Evolutionary conservation across 768 basidiomycete genomes (phyloP).

Genomic region (Pholiota conissans): DNA sequence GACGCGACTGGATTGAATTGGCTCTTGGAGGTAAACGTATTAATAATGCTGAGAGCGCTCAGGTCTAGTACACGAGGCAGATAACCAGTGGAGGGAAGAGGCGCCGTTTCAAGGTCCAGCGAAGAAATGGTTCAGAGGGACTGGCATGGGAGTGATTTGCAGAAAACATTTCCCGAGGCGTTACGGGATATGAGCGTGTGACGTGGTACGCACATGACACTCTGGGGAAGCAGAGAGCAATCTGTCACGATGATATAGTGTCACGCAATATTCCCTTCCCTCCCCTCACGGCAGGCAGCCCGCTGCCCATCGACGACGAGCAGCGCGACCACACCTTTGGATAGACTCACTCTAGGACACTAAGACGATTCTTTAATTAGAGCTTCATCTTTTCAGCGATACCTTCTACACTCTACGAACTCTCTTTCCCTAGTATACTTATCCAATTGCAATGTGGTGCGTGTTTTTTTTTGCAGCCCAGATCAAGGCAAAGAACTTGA

Average conservation of each 20-base stretch:
- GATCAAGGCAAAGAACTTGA: conserved; percentile 8
- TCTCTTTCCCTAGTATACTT: conserved; percentile 13
- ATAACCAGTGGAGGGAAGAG: neutral
- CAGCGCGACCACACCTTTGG: conserved; percentile 16
- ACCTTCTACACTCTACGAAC: conserved; percentile 17
- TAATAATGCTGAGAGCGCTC: neutral
- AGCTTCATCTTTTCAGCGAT: conserved; percentile 22
- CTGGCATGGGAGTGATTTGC: neutral
- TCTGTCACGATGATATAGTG: conserved; percentile 23
- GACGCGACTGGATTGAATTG: neutral
- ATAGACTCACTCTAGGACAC: conserved; percentile 8
- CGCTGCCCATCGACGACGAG: conserved; percentile 11
- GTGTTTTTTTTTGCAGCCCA: conserved; percentile 12
- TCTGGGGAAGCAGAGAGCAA: conserved; percentile 15
- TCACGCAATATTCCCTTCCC: conserved; percentile 21
- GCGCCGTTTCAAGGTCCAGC: neutral
- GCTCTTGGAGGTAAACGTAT: neutral
- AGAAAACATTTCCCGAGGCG: neutral
- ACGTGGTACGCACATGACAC: conserved; percentile 22
- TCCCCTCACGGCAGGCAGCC: conserved; percentile 20
- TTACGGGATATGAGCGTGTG: conserved; percentile 11
- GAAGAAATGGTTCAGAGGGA: neutral
- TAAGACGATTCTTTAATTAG: conserved; percentile 20
- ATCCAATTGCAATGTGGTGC: conserved; percentile 24
- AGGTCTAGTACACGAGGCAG: neutral